phyloP scores from a whole-genome alignment of 768 basidiomycete species.

The Mycena chlorophos region DNA sequence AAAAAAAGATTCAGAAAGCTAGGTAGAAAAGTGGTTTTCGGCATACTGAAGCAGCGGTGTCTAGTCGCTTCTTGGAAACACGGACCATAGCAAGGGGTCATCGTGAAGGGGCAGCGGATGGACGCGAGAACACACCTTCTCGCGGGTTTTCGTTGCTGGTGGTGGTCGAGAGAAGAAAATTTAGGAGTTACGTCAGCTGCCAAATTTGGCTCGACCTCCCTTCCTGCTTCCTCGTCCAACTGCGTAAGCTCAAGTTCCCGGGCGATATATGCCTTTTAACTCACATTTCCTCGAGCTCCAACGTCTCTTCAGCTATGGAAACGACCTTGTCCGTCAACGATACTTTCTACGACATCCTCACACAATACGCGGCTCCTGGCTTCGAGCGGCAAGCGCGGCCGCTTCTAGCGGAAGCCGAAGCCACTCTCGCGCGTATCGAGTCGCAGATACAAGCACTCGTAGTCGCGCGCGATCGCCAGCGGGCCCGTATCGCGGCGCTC shows the following conservation, averaged over 20 bases:
- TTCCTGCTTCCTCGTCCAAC: too few species aligned
- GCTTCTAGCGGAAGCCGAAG: background rate
- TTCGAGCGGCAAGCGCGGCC: background rate
- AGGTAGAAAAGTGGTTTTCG: slow-evolving; percentile 61
- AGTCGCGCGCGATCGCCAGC: background rate
- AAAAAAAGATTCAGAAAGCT: slow-evolving; percentile 61
- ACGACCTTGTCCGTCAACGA: too few species aligned
- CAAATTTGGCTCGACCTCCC: too few species aligned
- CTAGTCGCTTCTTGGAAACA: slow-evolving; percentile 96
- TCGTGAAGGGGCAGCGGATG: slow-evolving; percentile 40
- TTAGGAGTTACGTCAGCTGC: too few species aligned
- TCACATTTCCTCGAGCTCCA: too few species aligned
- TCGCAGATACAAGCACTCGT: background rate
- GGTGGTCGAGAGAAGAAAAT: too few species aligned
- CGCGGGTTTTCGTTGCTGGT: slow-evolving; percentile 4
- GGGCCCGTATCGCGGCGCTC: background rate
- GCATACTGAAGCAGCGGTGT: slow-evolving; percentile 81
- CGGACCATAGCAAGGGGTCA: slow-evolving; percentile 89
- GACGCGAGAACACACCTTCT: slow-evolving; percentile 7
- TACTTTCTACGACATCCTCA: background rate
- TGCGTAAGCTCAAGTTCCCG: too few species aligned
- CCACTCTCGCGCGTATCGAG: background rate
- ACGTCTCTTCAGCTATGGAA: too few species aligned
- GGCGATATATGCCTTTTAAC: too few species aligned
- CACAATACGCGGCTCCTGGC: background rate